Base-by-base conservation (phyloP, 768 basidiomycete species). In the Ephemerocybe angulata region DNA sequence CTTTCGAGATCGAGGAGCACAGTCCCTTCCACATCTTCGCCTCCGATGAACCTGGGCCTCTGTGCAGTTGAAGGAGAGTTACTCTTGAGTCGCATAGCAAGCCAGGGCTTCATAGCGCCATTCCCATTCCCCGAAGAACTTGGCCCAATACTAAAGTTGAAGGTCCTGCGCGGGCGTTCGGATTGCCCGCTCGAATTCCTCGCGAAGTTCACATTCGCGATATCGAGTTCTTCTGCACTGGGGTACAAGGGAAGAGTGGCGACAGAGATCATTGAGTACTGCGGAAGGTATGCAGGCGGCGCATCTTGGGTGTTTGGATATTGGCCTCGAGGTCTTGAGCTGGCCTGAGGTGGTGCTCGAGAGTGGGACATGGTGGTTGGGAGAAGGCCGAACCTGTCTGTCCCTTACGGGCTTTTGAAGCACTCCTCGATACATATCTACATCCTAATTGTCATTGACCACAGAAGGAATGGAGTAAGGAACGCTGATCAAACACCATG, bases 191-290 rank as follows among this genome's bases (percentile, higher is more conserved):
- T 42, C 17, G 10, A 30, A 1, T 3, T 33, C 31, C 28, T 10
- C 10, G 24, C 25, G 13, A n/a, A 13, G 38, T 12, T 17, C 22
- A 13, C 19, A 19, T 41, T 27, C 10, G 27, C 19, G 40, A 55
- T 55, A 41, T 55, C 54, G 12, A 49, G 38, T 25, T 55, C 54
- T 8, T 31, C 54, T 25, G 43, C 27, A 38, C 27, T 54, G 21
- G 47, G 54, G 25, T 55, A 55, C 19, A 25, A 24, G 24, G 54
- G 54, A 11, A 50, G 47, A n/a, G 46, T 37, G 12, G 54, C 33
- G 5, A 50, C 33, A 27, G 53, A 54, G 28, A 55, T 33, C 33
- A 38, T 41, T 25, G 54, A 48, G 28, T 55, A 55, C 7, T 31
- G 31, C 5, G 47, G 54, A 2, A 48, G 54, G 24, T 7, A 27